phyloP scores from a whole-genome alignment of 225 moss, liverwort and hornwort genomes.

The Physcomitrium patens region DNA sequence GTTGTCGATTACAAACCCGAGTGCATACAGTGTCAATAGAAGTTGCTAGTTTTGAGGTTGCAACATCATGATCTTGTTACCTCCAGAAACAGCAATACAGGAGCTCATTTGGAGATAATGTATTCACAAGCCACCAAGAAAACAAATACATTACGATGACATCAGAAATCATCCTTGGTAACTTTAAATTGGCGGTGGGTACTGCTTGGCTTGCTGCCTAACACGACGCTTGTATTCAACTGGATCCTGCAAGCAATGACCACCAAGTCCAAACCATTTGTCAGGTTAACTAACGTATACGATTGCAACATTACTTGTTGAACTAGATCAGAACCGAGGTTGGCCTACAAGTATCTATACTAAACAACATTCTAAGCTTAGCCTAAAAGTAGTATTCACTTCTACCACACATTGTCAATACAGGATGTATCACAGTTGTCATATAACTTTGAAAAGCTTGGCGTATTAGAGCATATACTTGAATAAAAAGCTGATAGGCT shows the following conservation, averaged over 20 bases:
- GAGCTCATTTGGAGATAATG: constrained; percentile 43
- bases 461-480: constrained; percentile 41
- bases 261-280: constrained; percentile 22
- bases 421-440: background rate
- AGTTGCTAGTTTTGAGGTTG: constrained; percentile 37
- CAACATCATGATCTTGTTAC: constrained; percentile 33
- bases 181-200: constrained; percentile 63
- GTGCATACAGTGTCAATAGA: constrained; percentile 45
- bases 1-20: constrained; percentile 42
- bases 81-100: constrained; percentile 38
- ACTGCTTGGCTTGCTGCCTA: constrained; percentile 67
- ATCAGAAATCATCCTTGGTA: constrained; percentile 24
- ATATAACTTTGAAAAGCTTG: background rate
- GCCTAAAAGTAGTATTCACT: background rate
- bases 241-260: constrained; percentile 51
- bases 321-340: constrained; percentile 11
- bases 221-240: constrained; percentile 78
- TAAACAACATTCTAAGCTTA: background rate
- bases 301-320: constrained; percentile 13
- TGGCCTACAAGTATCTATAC: background rate
- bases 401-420: background rate
- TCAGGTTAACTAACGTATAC: constrained; percentile 19
- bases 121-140: constrained; percentile 63
- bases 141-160: constrained; percentile 41
- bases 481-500: constrained; percentile 99